These are phyloP conservation scores for Biscogniauxia marginata DNA, from an alignment of 2,329 filamentous ascomycete genomes.

Conservation along the genomic window DNA sequence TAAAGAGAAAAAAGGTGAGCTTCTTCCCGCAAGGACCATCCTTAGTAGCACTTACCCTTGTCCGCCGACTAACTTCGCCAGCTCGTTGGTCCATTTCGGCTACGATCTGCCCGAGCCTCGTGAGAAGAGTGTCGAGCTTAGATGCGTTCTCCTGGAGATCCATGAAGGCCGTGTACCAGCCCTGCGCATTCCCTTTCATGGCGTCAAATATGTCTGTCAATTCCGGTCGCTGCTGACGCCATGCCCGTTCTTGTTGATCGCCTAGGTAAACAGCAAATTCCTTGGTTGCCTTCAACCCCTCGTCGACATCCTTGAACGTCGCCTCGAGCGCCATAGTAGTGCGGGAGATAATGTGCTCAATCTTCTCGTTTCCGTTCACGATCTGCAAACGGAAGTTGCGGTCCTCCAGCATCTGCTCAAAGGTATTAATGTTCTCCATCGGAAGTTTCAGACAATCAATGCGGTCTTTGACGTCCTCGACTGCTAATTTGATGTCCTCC, in stretches of 20 bases:
- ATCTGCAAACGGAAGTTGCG: conserved; percentile 79
- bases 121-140: conserved; percentile 66
- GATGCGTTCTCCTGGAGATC: conserved; percentile 73
- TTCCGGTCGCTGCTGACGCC: conserved; percentile 60
- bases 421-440: conserved; percentile 76
- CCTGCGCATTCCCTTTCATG: conserved; percentile 90
- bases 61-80: conserved; percentile 76
- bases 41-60: conserved; percentile 56
- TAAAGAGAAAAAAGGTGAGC: conserved; percentile 10
- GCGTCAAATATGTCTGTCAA: conserved; percentile 75
- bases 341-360: conserved; percentile 83
- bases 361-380: conserved; percentile 82
- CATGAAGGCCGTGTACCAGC: conserved; percentile 80
- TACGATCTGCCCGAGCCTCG: conserved; percentile 73
- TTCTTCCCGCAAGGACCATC: conserved; percentile 4
- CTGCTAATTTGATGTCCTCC: conserved; percentile 79
- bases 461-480: conserved; percentile 75
- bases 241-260: conserved; percentile 60
- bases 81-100: conserved; percentile 84
- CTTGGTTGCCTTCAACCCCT: conserved; percentile 72
- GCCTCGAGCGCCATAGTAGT: conserved; percentile 76
- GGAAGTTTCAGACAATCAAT: conserved; percentile 79
- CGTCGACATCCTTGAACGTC: conserved; percentile 73
- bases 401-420: conserved; percentile 86
- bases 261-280: conserved; percentile 76